phyloP scores from a whole-genome alignment of 257 asterid genomes.

The Oldenlandia corymbosa region DNA sequence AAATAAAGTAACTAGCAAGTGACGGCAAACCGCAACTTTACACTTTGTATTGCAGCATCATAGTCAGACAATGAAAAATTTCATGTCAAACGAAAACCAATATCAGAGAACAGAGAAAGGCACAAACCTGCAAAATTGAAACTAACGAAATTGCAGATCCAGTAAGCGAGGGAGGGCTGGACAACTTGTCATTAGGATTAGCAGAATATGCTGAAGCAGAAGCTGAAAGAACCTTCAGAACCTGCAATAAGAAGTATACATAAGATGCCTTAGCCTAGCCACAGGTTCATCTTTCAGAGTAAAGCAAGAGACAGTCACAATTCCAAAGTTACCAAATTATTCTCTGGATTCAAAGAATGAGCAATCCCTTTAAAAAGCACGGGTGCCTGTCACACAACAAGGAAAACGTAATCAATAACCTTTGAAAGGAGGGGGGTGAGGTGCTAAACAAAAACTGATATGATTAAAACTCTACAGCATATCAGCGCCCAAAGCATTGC shows the following conservation, averaged over 20 bases:
- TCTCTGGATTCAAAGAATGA: conserved; percentile 76
- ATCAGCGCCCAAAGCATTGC: neutral
- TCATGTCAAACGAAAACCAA: neutral
- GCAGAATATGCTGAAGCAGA: conserved; percentile 86
- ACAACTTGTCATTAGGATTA: conserved; percentile 56
- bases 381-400: conserved; percentile 51
- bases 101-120: neutral
- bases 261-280: neutral
- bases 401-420: neutral
- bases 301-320: neutral
- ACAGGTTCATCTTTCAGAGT: neutral
- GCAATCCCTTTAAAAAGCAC: conserved; percentile 88
- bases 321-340: conserved; percentile 55
- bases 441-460: neutral
- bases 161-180: conserved; percentile 64
- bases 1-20: neutral
- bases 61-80: neutral
- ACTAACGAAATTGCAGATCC: conserved; percentile 78
- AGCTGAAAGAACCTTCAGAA: conserved; percentile 71
- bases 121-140: conserved; percentile 76
- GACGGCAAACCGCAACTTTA: neutral
- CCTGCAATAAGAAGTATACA: conserved; percentile 29
- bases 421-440: too few relatives aligned
- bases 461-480: neutral
- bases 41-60: neutral